A percentile compares a stretch with the other conserved stretches of the same genome.
Evolutionary conservation across 176 grass and related monocot genomes (phyloP).

Genomic region (Eleusine indica): DNA sequence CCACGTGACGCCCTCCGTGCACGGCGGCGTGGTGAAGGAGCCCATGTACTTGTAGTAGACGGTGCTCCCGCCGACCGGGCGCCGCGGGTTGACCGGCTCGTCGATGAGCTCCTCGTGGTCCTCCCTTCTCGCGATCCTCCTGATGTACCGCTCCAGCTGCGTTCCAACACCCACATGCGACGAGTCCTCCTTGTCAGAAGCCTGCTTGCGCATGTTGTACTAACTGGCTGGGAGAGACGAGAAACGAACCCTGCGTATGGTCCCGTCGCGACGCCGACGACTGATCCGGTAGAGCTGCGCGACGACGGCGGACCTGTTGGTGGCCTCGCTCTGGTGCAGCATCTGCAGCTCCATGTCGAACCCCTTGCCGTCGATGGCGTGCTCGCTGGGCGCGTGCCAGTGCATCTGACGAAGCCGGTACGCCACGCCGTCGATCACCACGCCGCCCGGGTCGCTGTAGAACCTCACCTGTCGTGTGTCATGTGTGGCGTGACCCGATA

Average conservation of each 20-base stretch:
- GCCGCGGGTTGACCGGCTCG: slow-evolving; percentile 46
- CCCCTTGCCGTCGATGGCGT: slow-evolving; percentile 56
- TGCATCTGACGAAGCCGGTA: slow-evolving; percentile 73
- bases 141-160: slow-evolving; percentile 65
- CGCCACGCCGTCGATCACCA: slow-evolving; percentile 52
- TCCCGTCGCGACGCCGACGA: slow-evolving; percentile 29
- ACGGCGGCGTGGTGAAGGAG: slow-evolving; percentile 79
- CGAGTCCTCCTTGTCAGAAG: too few species aligned
- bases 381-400: slow-evolving; percentile 90
- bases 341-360: slow-evolving; percentile 77
- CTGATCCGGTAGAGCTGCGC: slow-evolving; percentile 58
- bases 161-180: too few species aligned
- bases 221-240: not conserved
- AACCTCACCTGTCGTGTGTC: slow-evolving; percentile 35
- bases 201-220: too few species aligned
- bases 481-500: too few species aligned
- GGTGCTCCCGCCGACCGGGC: slow-evolving; percentile 42
- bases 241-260: slow-evolving; percentile 48
- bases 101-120: slow-evolving; percentile 50
- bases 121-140: slow-evolving; percentile 28
- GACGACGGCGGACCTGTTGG: slow-evolving; percentile 45
- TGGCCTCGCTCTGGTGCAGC: slow-evolving; percentile 54
- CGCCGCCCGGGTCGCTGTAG: slow-evolving; percentile 51
- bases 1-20: slow-evolving; percentile 82
- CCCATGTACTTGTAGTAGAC: slow-evolving; percentile 72